Evolutionary conservation across 176 grass and related monocot genomes (phyloP), one percentile per base, ranked within the genome.

Genomic region (Raddia guianensis): DNA sequence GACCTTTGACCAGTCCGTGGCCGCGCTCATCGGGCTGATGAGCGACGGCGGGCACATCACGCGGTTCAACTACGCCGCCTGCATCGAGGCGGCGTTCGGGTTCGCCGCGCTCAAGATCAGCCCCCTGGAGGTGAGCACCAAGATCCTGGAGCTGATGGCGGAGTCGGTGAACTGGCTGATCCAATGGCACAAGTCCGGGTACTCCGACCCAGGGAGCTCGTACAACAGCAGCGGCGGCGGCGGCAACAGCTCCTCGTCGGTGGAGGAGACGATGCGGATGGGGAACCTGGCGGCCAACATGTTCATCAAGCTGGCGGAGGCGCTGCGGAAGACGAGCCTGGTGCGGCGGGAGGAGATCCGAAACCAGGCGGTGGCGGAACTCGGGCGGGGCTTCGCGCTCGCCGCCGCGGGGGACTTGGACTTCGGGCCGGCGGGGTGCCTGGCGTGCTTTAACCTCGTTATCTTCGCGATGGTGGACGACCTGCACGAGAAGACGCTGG

Each of bases 381-480:
- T 98, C 12, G 66, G 88, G 2, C 76, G 70, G 18, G 86, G 86
- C 48, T 94, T 98, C 80, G 3, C 66, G 8, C 40, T 90, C 5
- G 80, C 81, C 6, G 92, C 84, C 0, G 67, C 86, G 0, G 86
- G 83, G 18, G 88, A 90, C 2, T 75, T 98, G n/a, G 92, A 95
- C 50, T 77, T 98, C 19, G 54, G 85, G 10, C 86, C 86, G 10
- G 76, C 70, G 5, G 91, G 70, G 6, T 93, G 88, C 73, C 81
- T 98, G 7, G 70, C 85, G 0, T 95, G 87, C 84, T 95, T 98
- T 86, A 98, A 98, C 86, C 89, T 93, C 34, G 85, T 94, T 4
- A 90, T 93, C 77, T 94, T 95, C 75, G 90, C 92, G 19, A 93
- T 93, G 95, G 92, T 91, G 21, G 95, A 98, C 45, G 92, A 98